These are phyloP conservation scores for Danielia reshetovae DNA, from an alignment of 805 yeast species.

Conservation along the genomic window DNA sequence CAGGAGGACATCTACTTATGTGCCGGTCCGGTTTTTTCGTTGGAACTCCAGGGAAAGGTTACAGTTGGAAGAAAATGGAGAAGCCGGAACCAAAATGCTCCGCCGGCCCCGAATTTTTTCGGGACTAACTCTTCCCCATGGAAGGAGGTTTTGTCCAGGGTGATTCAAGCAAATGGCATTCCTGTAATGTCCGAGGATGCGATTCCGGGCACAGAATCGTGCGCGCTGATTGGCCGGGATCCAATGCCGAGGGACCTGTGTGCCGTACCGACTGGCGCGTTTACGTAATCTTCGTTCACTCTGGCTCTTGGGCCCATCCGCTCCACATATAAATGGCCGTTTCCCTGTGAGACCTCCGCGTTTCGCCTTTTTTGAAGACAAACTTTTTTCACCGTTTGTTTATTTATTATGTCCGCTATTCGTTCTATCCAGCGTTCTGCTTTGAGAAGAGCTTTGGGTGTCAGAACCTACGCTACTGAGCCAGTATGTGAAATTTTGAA, in stretches of 20 bases:
- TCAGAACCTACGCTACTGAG: constrained; percentile 20
- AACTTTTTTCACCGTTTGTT: constrained; percentile 9
- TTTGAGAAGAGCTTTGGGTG: constrained; percentile 18
- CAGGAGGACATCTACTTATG: constrained; percentile 5
- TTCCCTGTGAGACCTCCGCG: constrained; percentile 8
- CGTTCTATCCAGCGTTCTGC: constrained; percentile 37
- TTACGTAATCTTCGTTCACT: constrained; percentile 4
- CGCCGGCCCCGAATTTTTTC: no score
- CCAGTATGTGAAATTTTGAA: constrained; percentile 18
- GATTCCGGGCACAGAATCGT: constrained; percentile 1
- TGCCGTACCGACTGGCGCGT: constrained; percentile 8
- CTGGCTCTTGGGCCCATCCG: constrained; percentile 2
- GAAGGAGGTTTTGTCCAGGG: no score
- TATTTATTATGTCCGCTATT: constrained; percentile 27
- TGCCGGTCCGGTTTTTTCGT: constrained; percentile 1
- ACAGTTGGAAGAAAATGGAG: no score
- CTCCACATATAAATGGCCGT: constrained; percentile 7
- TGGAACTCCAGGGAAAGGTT: no score
- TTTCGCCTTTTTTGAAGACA: constrained; percentile 2
- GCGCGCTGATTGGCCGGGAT: constrained; percentile 7
- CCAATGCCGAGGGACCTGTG: constrained; percentile 10
- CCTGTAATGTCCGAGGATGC: constrained; percentile 6
- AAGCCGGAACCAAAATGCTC: no score
- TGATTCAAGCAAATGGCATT: no score
- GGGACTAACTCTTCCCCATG: no score